phyloP scores from a whole-genome alignment of 108 stramenopile genomes.

The Epipyxis sp. region DNA sequence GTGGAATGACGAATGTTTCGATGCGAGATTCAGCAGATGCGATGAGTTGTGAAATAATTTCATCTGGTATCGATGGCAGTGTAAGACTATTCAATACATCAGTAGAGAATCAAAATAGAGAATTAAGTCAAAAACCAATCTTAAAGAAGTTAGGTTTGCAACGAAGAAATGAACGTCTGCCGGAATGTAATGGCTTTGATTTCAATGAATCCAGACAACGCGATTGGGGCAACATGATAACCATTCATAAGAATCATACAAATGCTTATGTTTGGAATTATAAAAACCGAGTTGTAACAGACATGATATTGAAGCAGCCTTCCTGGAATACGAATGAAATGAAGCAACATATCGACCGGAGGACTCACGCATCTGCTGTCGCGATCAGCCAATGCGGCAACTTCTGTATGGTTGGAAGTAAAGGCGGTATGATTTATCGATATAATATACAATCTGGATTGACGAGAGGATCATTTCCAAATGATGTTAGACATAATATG shows the following conservation, averaged over 20 bases:
- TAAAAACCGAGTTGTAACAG: background rate
- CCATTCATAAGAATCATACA: constrained; percentile 4
- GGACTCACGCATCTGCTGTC: background rate
- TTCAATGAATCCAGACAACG: background rate
- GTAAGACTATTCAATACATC: background rate
- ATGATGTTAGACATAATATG: background rate
- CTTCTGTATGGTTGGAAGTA: background rate
- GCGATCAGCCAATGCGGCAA: background rate
- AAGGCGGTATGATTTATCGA: background rate
- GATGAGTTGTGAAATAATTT: background rate
- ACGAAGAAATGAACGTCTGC: background rate
- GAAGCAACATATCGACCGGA: background rate
- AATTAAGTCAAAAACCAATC: background rate
- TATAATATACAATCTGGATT: constrained; percentile 30
- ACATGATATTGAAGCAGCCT: background rate
- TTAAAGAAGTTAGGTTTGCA: background rate
- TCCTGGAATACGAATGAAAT: background rate
- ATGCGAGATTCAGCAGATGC: background rate
- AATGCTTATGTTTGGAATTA: constrained; percentile 9
- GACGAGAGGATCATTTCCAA: constrained; percentile 2
- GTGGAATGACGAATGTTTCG: background rate
- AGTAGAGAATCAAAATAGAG: no score
- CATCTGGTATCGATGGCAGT: background rate
- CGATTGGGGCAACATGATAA: background rate
- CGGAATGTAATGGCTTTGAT: background rate